Conservation (phyloP, 192 early-diverging fungal genomes). For the Podila minutissima region DNA sequence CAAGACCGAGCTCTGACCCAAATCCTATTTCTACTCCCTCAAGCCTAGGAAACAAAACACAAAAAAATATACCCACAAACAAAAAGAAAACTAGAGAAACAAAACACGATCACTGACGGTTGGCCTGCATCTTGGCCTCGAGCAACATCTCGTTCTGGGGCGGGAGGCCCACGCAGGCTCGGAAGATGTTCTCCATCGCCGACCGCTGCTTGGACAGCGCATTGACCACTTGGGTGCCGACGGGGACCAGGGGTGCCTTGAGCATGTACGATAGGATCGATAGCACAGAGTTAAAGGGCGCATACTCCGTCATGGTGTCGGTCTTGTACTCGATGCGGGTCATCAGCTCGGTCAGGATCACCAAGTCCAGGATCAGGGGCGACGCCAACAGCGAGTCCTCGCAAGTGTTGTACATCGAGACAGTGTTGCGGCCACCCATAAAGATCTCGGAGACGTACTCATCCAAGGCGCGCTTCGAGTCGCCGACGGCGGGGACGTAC, state of each 20-base stretch:
- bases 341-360: slow-evolving; percentile 96
- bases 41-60: too few relatives aligned
- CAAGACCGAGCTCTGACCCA: too few relatives aligned
- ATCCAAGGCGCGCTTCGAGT: slow-evolving; percentile 98
- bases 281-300: slow-evolving; percentile 93
- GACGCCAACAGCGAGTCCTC: slow-evolving; percentile 98
- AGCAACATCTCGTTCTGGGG: slow-evolving; percentile 98
- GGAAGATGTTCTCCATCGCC: slow-evolving; percentile 98
- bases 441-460: slow-evolving; percentile 99
- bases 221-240: slow-evolving; percentile 96
- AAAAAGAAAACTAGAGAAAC: too few relatives aligned
- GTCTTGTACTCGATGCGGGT: slow-evolving; percentile 94
- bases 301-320: slow-evolving; percentile 76
- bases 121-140: slow-evolving; percentile 77
- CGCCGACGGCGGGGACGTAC: slow-evolving; percentile 96
- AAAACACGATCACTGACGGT: slow-evolving; percentile 27
- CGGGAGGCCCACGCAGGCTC: slow-evolving; percentile 94
- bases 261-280: slow-evolving; percentile 93
- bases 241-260: slow-evolving; percentile 96
- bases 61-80: too few relatives aligned
- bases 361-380: slow-evolving; percentile 96
- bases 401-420: slow-evolving; percentile 98
- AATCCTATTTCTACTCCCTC: too few relatives aligned
- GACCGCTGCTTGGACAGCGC: slow-evolving; percentile 93
- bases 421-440: slow-evolving; percentile 95